phyloP scores from a whole-genome alignment of 768 basidiomycete species.

The Neoboletus subvelutipes region DNA sequence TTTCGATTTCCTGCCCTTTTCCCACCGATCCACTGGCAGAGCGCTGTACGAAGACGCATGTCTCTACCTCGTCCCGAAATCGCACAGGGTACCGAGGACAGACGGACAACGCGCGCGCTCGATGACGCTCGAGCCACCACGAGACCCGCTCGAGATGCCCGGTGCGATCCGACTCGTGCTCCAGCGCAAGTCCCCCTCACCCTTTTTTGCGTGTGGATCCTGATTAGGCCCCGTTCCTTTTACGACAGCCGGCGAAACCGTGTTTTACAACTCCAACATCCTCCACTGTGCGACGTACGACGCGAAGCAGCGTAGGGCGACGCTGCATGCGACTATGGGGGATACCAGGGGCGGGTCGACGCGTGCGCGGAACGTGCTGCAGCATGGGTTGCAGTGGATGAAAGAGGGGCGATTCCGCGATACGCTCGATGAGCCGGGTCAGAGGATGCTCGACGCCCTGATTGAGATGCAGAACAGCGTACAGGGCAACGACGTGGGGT shows the following conservation, averaged over 20 bases:
- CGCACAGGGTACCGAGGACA: constrained; percentile 59
- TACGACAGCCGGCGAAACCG: constrained; percentile 59
- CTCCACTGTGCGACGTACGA: constrained; percentile 72
- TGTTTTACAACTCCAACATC: constrained; percentile 81
- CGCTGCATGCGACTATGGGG: constrained; percentile 70
- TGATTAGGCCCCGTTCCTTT: not conserved
- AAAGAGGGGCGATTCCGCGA: constrained; percentile 47
- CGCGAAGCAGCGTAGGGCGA: constrained; percentile 49
- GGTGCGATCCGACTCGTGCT: constrained; percentile 56
- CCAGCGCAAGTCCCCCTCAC: constrained; percentile 43
- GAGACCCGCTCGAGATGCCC: constrained; percentile 68
- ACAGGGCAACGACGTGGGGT: constrained; percentile 45
- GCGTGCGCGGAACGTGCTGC: constrained; percentile 71
- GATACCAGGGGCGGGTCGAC: constrained; percentile 57
- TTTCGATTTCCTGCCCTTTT: too few relatives aligned
- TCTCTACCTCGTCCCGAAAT: constrained; percentile 68
- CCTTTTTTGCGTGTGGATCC: too few relatives aligned
- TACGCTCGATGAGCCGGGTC: constrained; percentile 45
- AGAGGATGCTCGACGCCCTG: constrained; percentile 59
- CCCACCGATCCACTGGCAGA: not conserved
- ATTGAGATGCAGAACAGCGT: constrained; percentile 49
- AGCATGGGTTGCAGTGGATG: constrained; percentile 76
- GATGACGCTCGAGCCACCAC: constrained; percentile 46
- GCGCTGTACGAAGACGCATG: constrained; percentile 69
- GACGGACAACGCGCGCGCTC: constrained; percentile 58